Percentiles rank a stretch among this genome's conserved stretches.
phyloP scores from a whole-genome alignment of 345 rosid genomes.

The Cardamine occulta region DNA sequence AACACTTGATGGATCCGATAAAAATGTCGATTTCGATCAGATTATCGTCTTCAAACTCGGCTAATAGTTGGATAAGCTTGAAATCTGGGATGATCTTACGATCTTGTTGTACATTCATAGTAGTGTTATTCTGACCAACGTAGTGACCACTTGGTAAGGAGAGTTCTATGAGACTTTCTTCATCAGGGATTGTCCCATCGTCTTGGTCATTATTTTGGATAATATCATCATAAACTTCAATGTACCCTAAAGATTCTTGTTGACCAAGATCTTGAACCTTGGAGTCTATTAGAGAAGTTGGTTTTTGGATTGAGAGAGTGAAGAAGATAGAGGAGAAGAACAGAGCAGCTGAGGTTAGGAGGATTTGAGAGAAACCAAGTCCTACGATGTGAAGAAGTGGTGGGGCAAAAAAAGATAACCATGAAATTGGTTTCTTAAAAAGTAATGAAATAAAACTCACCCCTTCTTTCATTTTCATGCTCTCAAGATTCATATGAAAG shows the following conservation, averaged over 20 bases:
- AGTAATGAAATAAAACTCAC: constrained; percentile 43
- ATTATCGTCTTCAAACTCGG: constrained; percentile 79
- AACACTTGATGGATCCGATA: constrained; percentile 75
- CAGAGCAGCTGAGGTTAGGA: constrained; percentile 46
- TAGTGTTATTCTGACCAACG: constrained; percentile 39
- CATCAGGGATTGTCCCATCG: constrained; percentile 64
- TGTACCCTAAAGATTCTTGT: constrained; percentile 42
- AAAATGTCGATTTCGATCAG: constrained; percentile 85
- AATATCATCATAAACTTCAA: background rate
- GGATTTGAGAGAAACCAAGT: constrained; percentile 42
- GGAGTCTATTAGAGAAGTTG: constrained; percentile 29
- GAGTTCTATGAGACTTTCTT: constrained; percentile 76
- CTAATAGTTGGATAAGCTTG: constrained; percentile 54
- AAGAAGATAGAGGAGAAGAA: constrained; percentile 44
- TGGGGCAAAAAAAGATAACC: constrained; percentile 45
- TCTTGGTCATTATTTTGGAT: constrained; percentile 7
- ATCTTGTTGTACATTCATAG: constrained; percentile 27
- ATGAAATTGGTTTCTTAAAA: constrained; percentile 45
- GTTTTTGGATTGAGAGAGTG: constrained; percentile 39
- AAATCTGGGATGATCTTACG: constrained; percentile 39
- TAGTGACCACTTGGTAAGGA: constrained; percentile 69
- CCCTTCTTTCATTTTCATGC: constrained; percentile 28
- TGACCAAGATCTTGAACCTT: constrained; percentile 23
- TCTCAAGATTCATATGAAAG: constrained; percentile 43
- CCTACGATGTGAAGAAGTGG: constrained; percentile 43